Evolutionary conservation across 257 asterid genomes (phyloP), one percentile per base, ranked within the genome.

Genomic region (Salvia hispanica): DNA sequence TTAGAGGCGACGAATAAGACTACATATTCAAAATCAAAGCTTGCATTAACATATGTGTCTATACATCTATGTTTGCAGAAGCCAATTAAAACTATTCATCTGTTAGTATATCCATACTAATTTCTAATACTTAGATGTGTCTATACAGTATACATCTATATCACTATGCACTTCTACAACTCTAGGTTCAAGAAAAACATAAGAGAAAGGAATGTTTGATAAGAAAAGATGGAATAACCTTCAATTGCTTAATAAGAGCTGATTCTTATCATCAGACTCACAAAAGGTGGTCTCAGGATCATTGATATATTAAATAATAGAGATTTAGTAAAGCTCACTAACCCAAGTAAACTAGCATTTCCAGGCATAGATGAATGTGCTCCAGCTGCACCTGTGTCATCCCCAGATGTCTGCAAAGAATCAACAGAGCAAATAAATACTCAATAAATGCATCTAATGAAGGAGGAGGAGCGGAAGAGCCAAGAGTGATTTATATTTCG

Each of bases 291-390:
- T 39, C 59, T 44, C 44, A 15, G 36, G 45, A 13, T 52, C 67
- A 70, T 25, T 34, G 33, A 59, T 56, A 36, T 33, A 72, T 28
- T 58, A 51, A 33, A 72, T 21, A 14, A 40, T 13, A n/a, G 37
- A 48, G 44, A 36, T 42, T 51, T 51, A 21, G 69, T 61, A 39
- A 25, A 68, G 46, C 66, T 61, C 62, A 60, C 90, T 51, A 86
- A 93, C 97, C 97, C 99, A 59, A 93, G 92, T 75, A 93, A 84
- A 84, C 99, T 81, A 75, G 95, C 92, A 81, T 88, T 90, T 85
- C 97, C 99, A 45, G 94, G 96, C 53, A 85, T 56, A 25, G 88
- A 85, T 62, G 90, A 72, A 70, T 72, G 82, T 69, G 76, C 59
- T 82, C 83, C 83, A 53, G 85, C 76, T 39, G 77, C 40, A 65